Evolutionary conservation across 495 filamentous ascomycete species (phyloP).

Genomic region (Penicillium parvum): DNA sequence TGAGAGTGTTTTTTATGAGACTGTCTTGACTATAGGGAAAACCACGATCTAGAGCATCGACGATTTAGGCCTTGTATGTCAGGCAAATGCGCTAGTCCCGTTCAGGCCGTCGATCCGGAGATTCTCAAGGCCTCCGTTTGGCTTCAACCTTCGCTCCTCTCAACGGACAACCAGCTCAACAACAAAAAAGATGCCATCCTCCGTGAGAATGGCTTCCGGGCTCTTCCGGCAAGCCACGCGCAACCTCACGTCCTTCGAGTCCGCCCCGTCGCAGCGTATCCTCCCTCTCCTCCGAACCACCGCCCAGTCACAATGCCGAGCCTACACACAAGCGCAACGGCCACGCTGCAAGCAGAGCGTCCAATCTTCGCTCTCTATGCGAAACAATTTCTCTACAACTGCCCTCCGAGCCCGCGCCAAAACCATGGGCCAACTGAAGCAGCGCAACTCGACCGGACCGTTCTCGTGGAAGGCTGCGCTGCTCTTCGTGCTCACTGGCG

Average conservation of each 20-base stretch:
- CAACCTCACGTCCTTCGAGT: conserved; percentile 18
- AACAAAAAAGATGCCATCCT: conserved; percentile 29
- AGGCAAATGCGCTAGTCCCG: conserved; percentile 17
- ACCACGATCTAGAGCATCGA: too few relatives aligned
- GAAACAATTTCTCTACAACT: conserved; percentile 33
- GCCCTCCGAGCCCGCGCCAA: conserved; percentile 22
- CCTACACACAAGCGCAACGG: conserved; percentile 27
- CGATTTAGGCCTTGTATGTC: too few relatives aligned
- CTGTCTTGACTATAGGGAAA: too few relatives aligned
- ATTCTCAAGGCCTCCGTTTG: conserved; percentile 18
- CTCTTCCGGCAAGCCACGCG: conserved; percentile 24
- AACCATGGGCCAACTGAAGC: conserved; percentile 43
- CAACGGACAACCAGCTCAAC: conserved; percentile 2
- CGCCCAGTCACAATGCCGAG: conserved; percentile 20
- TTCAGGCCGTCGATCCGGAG: conserved; percentile 23
- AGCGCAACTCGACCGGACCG: conserved; percentile 50
- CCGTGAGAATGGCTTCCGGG: conserved; percentile 28
- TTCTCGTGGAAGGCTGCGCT: conserved; percentile 88
- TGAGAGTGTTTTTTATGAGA: background rate
- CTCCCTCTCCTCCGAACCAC: conserved; percentile 20
- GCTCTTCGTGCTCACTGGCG: conserved; percentile 76
- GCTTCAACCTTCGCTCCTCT: conserved; percentile 7
- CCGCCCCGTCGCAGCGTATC: conserved; percentile 13
- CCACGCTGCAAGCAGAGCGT: conserved; percentile 17
- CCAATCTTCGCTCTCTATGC: conserved; percentile 10